A percentile compares a stretch with the other conserved stretches of the same genome.
These are phyloP conservation scores for Mediolabrus comicus DNA, from an alignment of 108 stramenopile genomes.

Conservation along the genomic window DNA sequence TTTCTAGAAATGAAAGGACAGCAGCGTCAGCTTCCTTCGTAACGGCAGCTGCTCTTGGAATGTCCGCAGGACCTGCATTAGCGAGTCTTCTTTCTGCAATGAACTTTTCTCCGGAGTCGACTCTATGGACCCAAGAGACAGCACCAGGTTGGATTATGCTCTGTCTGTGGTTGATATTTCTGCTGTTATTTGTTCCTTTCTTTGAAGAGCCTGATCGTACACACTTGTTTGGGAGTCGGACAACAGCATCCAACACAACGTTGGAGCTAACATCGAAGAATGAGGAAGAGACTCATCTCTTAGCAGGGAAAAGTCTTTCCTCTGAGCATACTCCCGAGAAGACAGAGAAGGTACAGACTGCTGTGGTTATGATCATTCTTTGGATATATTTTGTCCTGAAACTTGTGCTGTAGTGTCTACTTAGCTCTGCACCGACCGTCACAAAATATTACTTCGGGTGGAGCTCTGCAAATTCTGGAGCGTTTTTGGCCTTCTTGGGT, in stretches of 20 bases:
- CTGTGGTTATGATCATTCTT: constrained; percentile 59
- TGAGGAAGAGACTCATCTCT: not conserved
- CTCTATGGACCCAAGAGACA: constrained; percentile 46
- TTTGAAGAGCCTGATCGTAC: constrained; percentile 74
- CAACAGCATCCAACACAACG: not conserved
- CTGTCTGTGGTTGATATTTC: constrained; percentile 58
- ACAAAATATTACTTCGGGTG: constrained; percentile 62
- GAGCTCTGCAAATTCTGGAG: constrained; percentile 39
- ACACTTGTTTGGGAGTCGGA: not conserved
- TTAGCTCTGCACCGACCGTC: constrained; percentile 53
- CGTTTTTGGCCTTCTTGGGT: constrained; percentile 56
- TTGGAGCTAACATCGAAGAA: not conserved
- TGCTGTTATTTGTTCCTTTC: constrained; percentile 40
- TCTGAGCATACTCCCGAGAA: not conserved
- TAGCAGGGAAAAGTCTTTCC: not conserved
- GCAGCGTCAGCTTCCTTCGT: constrained; percentile 83
- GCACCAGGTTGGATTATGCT: constrained; percentile 81
- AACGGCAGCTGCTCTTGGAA: constrained; percentile 75
- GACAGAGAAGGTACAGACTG: constrained; percentile 2
- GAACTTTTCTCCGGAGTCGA: not conserved
- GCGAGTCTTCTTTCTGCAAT: constrained; percentile 54
- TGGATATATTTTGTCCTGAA: constrained; percentile 71
- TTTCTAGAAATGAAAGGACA: constrained; percentile 60
- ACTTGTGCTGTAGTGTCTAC: constrained; percentile 51
- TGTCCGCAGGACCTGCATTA: constrained; percentile 79